phyloP scores from a whole-genome alignment of 495 filamentous ascomycete genomes.

The Cercophora scortea region DNA sequence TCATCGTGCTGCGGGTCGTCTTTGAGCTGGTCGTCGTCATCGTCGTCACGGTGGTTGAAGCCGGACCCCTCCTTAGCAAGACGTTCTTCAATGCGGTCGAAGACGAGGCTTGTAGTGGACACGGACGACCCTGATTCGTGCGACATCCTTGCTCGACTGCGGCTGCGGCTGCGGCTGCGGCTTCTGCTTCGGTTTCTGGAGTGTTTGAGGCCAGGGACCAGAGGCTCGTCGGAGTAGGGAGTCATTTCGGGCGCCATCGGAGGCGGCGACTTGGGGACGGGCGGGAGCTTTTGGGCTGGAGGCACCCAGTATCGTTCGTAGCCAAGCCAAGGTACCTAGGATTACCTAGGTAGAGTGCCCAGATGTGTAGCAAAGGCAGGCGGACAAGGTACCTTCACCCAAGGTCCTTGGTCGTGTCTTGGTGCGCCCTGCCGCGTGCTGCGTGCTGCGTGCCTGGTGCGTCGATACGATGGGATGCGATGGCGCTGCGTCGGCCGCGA shows the following conservation, averaged over 20 bases:
- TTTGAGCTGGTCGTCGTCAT: constrained; percentile 42
- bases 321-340: too few species aligned
- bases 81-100: constrained; percentile 60
- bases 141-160: constrained; percentile 29
- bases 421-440: too few species aligned
- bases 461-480: too few species aligned
- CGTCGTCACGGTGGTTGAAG: constrained; percentile 24
- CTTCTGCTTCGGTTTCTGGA: constrained; percentile 82
- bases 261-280: neutral
- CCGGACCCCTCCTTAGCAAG: constrained; percentile 25
- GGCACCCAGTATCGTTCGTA: too few species aligned
- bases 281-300: neutral
- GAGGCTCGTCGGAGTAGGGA: constrained; percentile 9
- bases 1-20: constrained; percentile 29
- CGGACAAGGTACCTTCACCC: too few species aligned
- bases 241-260: neutral
- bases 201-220: neutral
- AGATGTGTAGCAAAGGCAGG: too few species aligned
- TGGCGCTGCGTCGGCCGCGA: too few species aligned
- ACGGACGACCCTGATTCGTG: constrained; percentile 57
- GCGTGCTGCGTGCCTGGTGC: too few species aligned
- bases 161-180: constrained; percentile 32
- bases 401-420: too few species aligned
- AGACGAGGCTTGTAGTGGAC: constrained; percentile 70
- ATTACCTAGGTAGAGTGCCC: too few species aligned